Evolutionary conservation across 306 rosid species (phyloP).

Genomic region (Datisca glomerata): DNA sequence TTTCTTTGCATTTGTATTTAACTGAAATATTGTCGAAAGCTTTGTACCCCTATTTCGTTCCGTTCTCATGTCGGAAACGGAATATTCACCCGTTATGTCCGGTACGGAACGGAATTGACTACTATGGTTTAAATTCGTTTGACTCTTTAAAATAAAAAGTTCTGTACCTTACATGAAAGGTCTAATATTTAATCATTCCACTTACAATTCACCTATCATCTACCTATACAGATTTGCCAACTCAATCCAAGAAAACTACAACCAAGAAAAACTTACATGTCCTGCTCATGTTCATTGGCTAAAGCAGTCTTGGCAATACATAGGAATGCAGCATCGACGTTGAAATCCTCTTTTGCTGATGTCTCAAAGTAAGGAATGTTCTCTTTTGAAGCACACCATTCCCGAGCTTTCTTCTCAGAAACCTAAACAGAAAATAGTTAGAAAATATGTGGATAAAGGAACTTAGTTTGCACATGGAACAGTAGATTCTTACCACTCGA

Average conservation of each 20-base stretch:
- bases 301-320: constrained; percentile 79
- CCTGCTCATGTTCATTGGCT: constrained; percentile 66
- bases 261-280: constrained; percentile 49
- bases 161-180: background rate
- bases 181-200: background rate
- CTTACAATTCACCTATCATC: too few relatives aligned
- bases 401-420: constrained; percentile 90
- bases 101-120: too few relatives aligned
- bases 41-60: too few relatives aligned
- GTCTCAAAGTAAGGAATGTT: constrained; percentile 84
- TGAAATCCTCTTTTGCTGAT: constrained; percentile 87
- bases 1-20: too few relatives aligned
- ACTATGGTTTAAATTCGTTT: background rate
- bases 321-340: constrained; percentile 78
- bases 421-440: constrained; percentile 45
- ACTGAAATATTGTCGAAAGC: too few relatives aligned
- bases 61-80: too few relatives aligned
- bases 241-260: background rate
- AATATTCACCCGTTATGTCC: background rate
- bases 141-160: background rate
- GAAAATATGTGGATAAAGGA: constrained; percentile 9
- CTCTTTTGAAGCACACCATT: constrained; percentile 83
- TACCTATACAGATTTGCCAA: background rate
- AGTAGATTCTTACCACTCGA: constrained; percentile 62
- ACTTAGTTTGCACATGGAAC: background rate